phyloP scores from a whole-genome alignment of 2,329 filamentous ascomycete species.

The Alternaria arbusti region DNA sequence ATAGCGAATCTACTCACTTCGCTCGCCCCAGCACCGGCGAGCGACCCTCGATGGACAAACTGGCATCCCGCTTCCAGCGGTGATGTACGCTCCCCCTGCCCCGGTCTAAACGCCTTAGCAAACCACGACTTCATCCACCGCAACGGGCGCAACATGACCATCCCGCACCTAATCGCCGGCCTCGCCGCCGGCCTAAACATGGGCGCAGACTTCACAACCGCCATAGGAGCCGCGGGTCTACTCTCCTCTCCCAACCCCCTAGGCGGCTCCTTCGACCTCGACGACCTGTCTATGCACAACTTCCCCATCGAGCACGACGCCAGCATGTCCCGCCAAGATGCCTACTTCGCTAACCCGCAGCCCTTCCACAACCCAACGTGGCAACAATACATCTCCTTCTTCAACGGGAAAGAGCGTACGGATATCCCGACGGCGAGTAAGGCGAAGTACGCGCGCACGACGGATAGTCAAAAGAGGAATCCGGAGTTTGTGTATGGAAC shows the following conservation, averaged over 20 bases:
- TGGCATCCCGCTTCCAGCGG: slow-evolving; percentile 12
- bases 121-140: slow-evolving; percentile 28
- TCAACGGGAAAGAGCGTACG: slow-evolving; percentile 11
- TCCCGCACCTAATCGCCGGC: slow-evolving; percentile 22
- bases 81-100: slow-evolving; percentile 27
- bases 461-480: slow-evolving; percentile 16
- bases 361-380: slow-evolving; percentile 13
- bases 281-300: slow-evolving; percentile 22
- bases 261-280: slow-evolving; percentile 23
- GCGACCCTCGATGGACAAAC: slow-evolving; percentile 19
- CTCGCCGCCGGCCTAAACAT: slow-evolving; percentile 24
- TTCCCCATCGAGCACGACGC: slow-evolving; percentile 32
- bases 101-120: slow-evolving; percentile 22
- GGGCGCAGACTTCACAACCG: slow-evolving; percentile 22
- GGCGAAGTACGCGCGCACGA: slow-evolving; percentile 18
- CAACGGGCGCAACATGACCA: slow-evolving; percentile 19
- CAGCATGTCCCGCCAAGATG: slow-evolving; percentile 23
- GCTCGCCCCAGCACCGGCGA: slow-evolving; percentile 13
- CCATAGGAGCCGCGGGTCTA: slow-evolving; percentile 17
- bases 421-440: slow-evolving; percentile 16
- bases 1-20: slow-evolving; percentile 12
- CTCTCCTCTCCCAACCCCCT: slow-evolving; percentile 21
- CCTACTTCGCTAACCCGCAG: slow-evolving; percentile 1
- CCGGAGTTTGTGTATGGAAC: slow-evolving; percentile 17
- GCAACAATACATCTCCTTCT: slow-evolving; percentile 22